Evolutionary conservation across 2,329 filamentous ascomycete species (phyloP), one percentile per base, ranked within the genome.

Genomic region (Trichophyton rubrum): DNA sequence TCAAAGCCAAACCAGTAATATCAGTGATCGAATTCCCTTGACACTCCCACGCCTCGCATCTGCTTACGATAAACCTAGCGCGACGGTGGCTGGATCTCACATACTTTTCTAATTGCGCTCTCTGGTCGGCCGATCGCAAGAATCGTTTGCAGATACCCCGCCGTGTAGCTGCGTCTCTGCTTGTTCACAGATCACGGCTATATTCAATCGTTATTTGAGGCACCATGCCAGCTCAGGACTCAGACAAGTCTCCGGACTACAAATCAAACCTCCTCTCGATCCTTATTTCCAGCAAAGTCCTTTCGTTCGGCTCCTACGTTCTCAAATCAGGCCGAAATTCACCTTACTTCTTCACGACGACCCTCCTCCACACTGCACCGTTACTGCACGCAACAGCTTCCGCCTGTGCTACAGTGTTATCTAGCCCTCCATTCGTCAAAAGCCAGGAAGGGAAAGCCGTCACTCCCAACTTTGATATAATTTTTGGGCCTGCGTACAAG

Each of bases 271-370:
- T 77, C 9, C 67, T 77, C 38, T 70, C 71, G 8, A 64, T 73
- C 40, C 69, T 75, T 45, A 68, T 76, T 59, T 69, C 73, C 65
- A 72, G 71, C 66, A 72, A 71, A 61, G 74, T 73, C 60, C 69
- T 77, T 47, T 70, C 73, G 20, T 76, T 77, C 64, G 74, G 74
- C 60, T 70, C 70, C 57, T 77, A 71, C 77, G 88, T 87, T 68
- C 84, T 99, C 71, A 99, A 99, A 78, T 96, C 91, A 59, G 89
- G 89, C 75, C 89, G 92, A 69, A 72, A 75, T 68, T 96, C 90
- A 11, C 93, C 93, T 47, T 97, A 97, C 82, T 97, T 97, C 80
- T 95, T 97, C 85, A 96, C 96, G 75, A 90, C 91, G 55, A 90
- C 91, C 62, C 84, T 89, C 68, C 95, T 97, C 76, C 90, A 93